Evolutionary conservation across 495 filamentous ascomycete species (phyloP).

Genomic region (Hypomontagnella monticulosa): DNA sequence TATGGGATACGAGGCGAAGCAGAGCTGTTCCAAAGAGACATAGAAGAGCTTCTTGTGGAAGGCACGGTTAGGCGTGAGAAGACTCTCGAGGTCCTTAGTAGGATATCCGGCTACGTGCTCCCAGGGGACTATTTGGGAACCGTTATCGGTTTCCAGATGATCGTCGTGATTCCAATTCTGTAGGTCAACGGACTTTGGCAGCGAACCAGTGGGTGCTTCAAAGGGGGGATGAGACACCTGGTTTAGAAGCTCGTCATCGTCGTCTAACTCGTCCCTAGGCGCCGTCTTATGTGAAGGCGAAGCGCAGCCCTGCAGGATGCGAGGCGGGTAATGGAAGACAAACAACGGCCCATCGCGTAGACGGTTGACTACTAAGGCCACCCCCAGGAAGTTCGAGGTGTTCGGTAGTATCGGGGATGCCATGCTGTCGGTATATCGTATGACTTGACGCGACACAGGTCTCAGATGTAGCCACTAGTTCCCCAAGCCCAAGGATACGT

Average conservation of each 20-base stretch:
- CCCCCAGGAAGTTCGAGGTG: conserved; percentile 68
- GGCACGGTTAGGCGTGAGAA: conserved; percentile 80
- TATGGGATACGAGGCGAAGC: conserved; percentile 87
- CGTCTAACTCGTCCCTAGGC: conserved; percentile 53
- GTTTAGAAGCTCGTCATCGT: conserved; percentile 54
- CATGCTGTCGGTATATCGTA: conserved; percentile 44
- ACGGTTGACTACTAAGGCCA: conserved; percentile 83
- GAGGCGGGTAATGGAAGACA: conserved; percentile 88
- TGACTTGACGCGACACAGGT: conserved; percentile 34
- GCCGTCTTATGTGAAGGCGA: conserved; percentile 39
- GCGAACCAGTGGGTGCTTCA: conserved; percentile 48
- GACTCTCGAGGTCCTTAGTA: conserved; percentile 80
- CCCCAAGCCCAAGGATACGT: conserved; percentile 20
- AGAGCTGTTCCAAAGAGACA: conserved; percentile 81
- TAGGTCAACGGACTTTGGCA: conserved; percentile 49
- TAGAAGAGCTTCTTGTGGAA: conserved; percentile 91
- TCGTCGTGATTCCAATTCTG: conserved; percentile 67
- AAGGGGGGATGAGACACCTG: conserved; percentile 43
- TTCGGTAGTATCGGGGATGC: conserved; percentile 57
- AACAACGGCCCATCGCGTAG: conserved; percentile 83
- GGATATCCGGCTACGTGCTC: conserved; percentile 80
- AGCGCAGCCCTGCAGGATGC: conserved; percentile 46
- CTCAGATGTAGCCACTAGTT: conserved; percentile 32
- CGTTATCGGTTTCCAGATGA: conserved; percentile 60
- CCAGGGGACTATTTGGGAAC: conserved; percentile 71